phyloP scores from a whole-genome alignment of 2,329 filamentous ascomycete species.

The Fusarium dimerum region DNA sequence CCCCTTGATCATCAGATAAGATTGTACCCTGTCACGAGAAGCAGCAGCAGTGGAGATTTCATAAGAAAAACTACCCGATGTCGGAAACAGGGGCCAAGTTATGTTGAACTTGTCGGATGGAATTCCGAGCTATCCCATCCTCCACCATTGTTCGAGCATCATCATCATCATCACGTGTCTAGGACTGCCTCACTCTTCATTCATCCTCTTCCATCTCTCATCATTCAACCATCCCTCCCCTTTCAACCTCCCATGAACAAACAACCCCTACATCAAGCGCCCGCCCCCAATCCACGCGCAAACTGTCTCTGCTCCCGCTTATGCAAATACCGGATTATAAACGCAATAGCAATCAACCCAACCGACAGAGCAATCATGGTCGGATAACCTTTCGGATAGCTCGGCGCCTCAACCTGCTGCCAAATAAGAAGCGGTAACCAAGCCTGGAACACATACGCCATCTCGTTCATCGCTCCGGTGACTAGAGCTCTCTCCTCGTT shows the following conservation, averaged over 20 bases:
- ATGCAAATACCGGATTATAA: constrained; percentile 42
- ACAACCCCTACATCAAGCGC: too few relatives aligned
- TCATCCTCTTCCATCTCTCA: not conserved
- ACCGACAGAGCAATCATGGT: constrained; percentile 53
- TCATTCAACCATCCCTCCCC: not conserved
- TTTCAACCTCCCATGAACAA: too few relatives aligned
- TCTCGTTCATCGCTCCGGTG: constrained; percentile 67
- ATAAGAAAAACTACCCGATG: not conserved
- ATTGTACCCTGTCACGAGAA: constrained; percentile 7
- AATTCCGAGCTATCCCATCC: not conserved
- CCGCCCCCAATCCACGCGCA: too few relatives aligned
- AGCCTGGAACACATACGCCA: constrained; percentile 69
- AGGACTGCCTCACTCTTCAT: too few relatives aligned
- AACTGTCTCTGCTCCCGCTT: constrained; percentile 4
- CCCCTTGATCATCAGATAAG: constrained; percentile 18
- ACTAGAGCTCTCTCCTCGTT: constrained; percentile 69
- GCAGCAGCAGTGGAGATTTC: not conserved
- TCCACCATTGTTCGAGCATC: too few relatives aligned
- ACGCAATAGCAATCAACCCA: constrained; percentile 50
- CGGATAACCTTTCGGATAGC: constrained; percentile 61
- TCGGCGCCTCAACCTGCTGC: constrained; percentile 64
- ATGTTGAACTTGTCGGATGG: not conserved
- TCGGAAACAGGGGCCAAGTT: not conserved
- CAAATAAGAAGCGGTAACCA: constrained; percentile 70
- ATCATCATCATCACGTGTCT: too few relatives aligned